These are phyloP conservation scores for Orbilia oligospora DNA, from an alignment of 2,329 filamentous ascomycete species.

Conservation along the genomic window DNA sequence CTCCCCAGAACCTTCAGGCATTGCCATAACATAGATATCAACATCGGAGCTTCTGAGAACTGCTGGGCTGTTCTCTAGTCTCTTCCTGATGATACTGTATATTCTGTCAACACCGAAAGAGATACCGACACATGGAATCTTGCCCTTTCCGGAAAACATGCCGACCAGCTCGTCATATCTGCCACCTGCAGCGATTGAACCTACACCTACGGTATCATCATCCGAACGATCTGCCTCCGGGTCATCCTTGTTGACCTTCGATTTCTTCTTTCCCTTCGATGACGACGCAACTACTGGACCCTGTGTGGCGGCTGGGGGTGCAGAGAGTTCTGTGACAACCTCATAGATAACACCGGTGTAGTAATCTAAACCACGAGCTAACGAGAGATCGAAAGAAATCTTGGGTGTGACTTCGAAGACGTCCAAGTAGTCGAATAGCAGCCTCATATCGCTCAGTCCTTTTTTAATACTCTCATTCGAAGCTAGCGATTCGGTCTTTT, in stretches of 20 bases:
- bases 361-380: slow-evolving; percentile 92
- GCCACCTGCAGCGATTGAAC: slow-evolving; percentile 88
- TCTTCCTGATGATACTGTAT: slow-evolving; percentile 89
- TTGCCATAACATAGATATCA: slow-evolving; percentile 95
- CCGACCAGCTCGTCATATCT: slow-evolving; percentile 93
- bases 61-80: slow-evolving; percentile 74
- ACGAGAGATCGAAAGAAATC: slow-evolving; percentile 88
- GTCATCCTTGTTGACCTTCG: slow-evolving; percentile 70
- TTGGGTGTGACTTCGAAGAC: slow-evolving; percentile 80
- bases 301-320: slow-evolving; percentile 69
- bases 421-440: slow-evolving; percentile 86
- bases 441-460: slow-evolving; percentile 83
- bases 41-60: slow-evolving; percentile 79
- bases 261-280: slow-evolving; percentile 70
- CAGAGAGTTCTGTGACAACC: slow-evolving; percentile 85
- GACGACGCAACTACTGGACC: slow-evolving; percentile 66
- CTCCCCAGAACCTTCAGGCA: slow-evolving; percentile 77
- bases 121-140: slow-evolving; percentile 91
- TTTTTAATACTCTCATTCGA: slow-evolving; percentile 82
- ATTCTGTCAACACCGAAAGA: slow-evolving; percentile 97
- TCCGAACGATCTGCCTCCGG: slow-evolving; percentile 79
- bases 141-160: slow-evolving; percentile 88
- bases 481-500: slow-evolving; percentile 76
- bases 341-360: slow-evolving; percentile 94
- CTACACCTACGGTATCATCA: slow-evolving; percentile 85